Conservation (phyloP, 306 rosid species). For the Sphenostylis stenocarpa region DNA sequence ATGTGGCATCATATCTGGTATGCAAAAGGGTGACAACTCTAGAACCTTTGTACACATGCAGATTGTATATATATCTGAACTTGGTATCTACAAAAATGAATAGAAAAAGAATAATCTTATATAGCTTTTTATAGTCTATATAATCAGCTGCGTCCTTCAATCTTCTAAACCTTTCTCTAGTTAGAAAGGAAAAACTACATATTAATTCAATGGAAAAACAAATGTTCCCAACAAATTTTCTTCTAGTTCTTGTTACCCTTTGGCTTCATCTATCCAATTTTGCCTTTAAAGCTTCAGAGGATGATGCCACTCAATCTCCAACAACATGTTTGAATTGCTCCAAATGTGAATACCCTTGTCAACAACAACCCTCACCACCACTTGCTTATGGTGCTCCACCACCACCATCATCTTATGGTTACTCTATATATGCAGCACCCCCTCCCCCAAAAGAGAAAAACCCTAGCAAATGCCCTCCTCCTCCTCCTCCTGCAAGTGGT, state of each 20-base stretch:
- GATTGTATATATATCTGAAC: background rate
- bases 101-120: background rate
- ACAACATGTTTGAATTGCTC: conserved; percentile 2
- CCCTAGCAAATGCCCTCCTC: conserved; percentile 41
- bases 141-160: background rate
- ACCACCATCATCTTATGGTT: conserved; percentile 20
- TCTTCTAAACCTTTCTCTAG: background rate
- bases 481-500: conserved; percentile 40
- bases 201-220: background rate
- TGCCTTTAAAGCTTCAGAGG: conserved; percentile 26
- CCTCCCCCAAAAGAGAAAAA: conserved; percentile 31
- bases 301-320: background rate
- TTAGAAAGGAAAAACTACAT: too few relatives aligned
- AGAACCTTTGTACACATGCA: background rate
- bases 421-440: conserved; percentile 25
- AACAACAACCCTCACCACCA: conserved; percentile 36
- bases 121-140: background rate
- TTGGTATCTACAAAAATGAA: background rate
- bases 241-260: background rate
- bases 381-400: background rate
- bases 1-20: conserved; percentile 36
- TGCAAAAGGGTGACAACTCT: conserved; percentile 25
- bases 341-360: conserved; percentile 38
- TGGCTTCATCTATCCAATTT: background rate
- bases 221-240: conserved; percentile 31